phyloP scores from a whole-genome alignment of 2,329 filamentous ascomycete species.

The Fusarium agapanthi region DNA sequence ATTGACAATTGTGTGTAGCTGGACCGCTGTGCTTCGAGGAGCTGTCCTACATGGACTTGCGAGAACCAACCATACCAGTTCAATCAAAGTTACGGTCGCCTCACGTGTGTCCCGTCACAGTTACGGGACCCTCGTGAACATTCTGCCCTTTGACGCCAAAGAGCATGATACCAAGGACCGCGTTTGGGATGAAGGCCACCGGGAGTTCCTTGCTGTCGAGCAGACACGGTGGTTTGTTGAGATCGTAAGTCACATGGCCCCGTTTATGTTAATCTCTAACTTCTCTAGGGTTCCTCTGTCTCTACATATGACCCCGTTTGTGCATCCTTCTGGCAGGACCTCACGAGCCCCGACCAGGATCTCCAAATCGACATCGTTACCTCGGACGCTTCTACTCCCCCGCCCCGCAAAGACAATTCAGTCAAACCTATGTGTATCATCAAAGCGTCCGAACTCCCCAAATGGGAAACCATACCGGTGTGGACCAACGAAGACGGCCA shows the following conservation, averaged over 20 bases:
- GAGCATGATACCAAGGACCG: constrained; percentile 35
- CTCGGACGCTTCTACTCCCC: constrained; percentile 14
- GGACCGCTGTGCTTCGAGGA: constrained; percentile 49
- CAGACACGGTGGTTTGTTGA: constrained; percentile 47
- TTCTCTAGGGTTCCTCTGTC: constrained; percentile 28
- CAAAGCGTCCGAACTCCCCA: constrained; percentile 10
- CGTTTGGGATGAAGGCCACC: constrained; percentile 12
- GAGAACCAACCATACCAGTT: not conserved
- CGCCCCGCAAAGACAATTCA: not conserved
- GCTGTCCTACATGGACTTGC: constrained; percentile 44
- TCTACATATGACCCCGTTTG: not conserved
- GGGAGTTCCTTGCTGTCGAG: constrained; percentile 25
- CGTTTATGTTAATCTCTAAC: not conserved
- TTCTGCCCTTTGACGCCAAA: constrained; percentile 11
- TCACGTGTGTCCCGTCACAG: constrained; percentile 43
- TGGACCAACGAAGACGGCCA: constrained; percentile 24
- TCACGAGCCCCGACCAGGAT: not conserved
- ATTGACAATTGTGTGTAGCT: constrained; percentile 32
- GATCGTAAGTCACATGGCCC: constrained; percentile 17
- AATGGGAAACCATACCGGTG: constrained; percentile 21
- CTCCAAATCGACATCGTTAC: constrained; percentile 19
- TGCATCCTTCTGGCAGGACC: constrained; percentile 19
- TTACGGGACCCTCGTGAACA: constrained; percentile 38
- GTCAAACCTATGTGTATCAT: constrained; percentile 35
- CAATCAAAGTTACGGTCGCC: constrained; percentile 30